phyloP scores from a whole-genome alignment of 1,139 yeast genomes.

The Nakaseomyces uthaithaninus region DNA sequence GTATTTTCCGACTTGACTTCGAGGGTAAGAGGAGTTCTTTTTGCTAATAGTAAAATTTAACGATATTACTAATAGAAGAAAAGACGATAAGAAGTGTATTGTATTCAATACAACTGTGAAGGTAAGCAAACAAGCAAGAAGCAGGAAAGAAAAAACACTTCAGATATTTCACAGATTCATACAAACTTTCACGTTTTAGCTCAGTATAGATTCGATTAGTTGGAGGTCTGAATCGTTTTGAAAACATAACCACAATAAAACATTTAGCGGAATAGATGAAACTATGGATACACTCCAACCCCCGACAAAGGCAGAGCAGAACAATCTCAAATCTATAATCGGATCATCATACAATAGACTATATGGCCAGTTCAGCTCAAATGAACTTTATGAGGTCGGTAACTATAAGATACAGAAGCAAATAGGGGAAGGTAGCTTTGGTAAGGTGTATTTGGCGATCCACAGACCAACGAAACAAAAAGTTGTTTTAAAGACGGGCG shows the following conservation, averaged over 20 bases:
- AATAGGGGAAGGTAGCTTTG: conserved; percentile 88
- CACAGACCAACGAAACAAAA: conserved; percentile 66
- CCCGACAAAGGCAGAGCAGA: conserved; percentile 24
- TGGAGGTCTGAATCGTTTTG: no score
- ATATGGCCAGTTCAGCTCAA: conserved; percentile 46
- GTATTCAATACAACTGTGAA: no score
- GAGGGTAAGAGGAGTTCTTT: no score
- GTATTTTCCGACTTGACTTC: no score
- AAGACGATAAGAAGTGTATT: no score
- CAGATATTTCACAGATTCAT: no score
- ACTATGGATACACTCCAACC: conserved; percentile 4
- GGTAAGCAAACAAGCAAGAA: no score
- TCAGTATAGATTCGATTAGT: not conserved
- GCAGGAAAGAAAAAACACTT: no score
- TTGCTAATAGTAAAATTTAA: no score
- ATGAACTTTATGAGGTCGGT: conserved; percentile 58
- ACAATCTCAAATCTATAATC: conserved; percentile 30
- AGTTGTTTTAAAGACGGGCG: conserved; percentile 81
- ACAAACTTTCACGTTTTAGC: no score
- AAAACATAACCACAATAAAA: no score
- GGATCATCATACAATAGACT: conserved; percentile 62
- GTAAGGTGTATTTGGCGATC: conserved; percentile 77
- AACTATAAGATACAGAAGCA: conserved; percentile 62
- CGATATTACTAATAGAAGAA: no score
- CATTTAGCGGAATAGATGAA: conserved; percentile 3